phyloP scores from a whole-genome alignment of 2,329 filamentous ascomycete genomes.

The Blastomyces silverae region DNA sequence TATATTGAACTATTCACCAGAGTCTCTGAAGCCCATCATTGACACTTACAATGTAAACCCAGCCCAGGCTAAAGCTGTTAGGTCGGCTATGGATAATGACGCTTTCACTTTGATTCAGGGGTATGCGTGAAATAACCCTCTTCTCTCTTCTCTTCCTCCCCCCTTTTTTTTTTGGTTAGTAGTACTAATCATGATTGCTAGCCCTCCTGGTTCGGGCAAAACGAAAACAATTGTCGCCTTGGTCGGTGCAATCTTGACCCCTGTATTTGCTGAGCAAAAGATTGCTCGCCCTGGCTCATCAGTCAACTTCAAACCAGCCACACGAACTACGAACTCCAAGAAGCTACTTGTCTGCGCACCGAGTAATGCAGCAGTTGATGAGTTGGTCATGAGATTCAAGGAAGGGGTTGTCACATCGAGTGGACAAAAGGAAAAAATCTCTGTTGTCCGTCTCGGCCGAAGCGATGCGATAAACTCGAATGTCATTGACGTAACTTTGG shows the following conservation, averaged over 20 bases:
- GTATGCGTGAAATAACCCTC: constrained; percentile 39
- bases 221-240: constrained; percentile 98
- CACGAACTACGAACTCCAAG: constrained; percentile 50
- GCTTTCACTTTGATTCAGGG: constrained; percentile 95
- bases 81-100: constrained; percentile 89
- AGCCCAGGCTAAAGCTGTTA: constrained; percentile 84
- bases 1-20: constrained; percentile 70
- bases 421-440: constrained; percentile 67
- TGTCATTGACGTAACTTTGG: constrained; percentile 85
- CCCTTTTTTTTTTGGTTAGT: background rate
- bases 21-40: constrained; percentile 62
- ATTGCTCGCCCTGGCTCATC: constrained; percentile 43
- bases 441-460: constrained; percentile 81
- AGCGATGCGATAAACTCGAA: constrained; percentile 86
- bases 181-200: constrained; percentile 36
- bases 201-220: constrained; percentile 92
- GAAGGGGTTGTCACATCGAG: constrained; percentile 70
- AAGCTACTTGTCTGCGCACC: constrained; percentile 96
- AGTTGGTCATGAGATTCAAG: constrained; percentile 88
- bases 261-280: constrained; percentile 46
- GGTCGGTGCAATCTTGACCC: constrained; percentile 75
- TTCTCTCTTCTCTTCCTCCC: too few species aligned
- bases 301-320: constrained; percentile 30
- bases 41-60: constrained; percentile 76
- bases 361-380: constrained; percentile 95